Evolutionary conservation across 495 filamentous ascomycete species (phyloP).

Genomic region (Filosporella fistucella): DNA sequence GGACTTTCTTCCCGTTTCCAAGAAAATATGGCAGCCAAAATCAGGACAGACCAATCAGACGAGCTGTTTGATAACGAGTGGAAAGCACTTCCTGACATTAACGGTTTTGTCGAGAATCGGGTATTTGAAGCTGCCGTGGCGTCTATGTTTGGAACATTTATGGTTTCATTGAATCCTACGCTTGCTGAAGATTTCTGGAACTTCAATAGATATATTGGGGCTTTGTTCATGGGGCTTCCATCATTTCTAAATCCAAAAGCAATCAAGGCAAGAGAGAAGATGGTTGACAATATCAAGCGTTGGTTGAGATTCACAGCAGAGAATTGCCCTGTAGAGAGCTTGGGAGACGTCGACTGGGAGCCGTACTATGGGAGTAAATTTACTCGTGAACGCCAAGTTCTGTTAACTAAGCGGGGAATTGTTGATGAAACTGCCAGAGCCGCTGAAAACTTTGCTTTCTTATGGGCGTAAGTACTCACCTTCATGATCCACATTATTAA

Average conservation of each 20-base stretch:
- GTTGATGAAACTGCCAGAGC: not conserved
- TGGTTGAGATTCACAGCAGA: not conserved
- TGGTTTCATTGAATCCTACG: slow-evolving; percentile 20
- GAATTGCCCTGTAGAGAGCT: slow-evolving; percentile 15
- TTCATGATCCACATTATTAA: not conserved
- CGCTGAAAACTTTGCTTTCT: not conserved
- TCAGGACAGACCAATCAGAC: not conserved
- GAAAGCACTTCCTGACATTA: slow-evolving; percentile 2
- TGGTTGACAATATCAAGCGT: not conserved
- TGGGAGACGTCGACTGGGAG: slow-evolving; percentile 25
- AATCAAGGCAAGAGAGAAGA: not conserved
- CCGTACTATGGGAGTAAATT: slow-evolving; percentile 23
- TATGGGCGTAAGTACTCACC: slow-evolving; percentile 12
- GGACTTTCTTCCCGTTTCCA: not conserved
- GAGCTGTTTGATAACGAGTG: slow-evolving; percentile 14
- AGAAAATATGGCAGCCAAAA: not conserved
- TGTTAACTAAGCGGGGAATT: not conserved
- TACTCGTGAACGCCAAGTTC: slow-evolving; percentile 19
- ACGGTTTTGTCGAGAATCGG: slow-evolving; percentile 12
- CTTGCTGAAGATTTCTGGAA: slow-evolving; percentile 23
- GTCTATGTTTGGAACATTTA: slow-evolving; percentile 17
- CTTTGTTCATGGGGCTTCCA: slow-evolving; percentile 2
- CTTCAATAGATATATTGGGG: slow-evolving; percentile 12
- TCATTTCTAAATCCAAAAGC: slow-evolving; percentile 1
- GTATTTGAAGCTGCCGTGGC: slow-evolving; percentile 13